Evolutionary conservation across 208 protist species (phyloP), one percentile per base, ranked within the genome.

Genomic region (Trypanosoma mega): DNA sequence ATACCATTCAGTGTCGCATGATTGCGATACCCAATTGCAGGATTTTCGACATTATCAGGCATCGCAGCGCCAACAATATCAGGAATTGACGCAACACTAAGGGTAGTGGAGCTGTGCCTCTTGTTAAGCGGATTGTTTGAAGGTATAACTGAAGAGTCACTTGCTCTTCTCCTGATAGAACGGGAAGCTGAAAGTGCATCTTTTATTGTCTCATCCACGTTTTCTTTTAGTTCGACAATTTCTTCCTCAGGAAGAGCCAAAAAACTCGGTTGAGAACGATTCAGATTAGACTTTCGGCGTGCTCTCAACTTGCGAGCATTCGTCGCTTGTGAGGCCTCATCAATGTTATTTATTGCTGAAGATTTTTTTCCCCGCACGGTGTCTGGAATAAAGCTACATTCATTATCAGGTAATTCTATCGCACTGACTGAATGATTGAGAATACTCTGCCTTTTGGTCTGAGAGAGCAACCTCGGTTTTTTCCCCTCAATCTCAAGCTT

Each of bases 391-490:
- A 62, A 43, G 41, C 33, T 56, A 14, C 9, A 44, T 36, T 5
- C 23, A 21, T 55, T 0, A 20, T 62, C 63, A 27, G 63, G 63
- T 45, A 69, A 26, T 16, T 57, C 11, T 18, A 41, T 36, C 18
- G 57, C 20, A 39, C 29, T 48, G 7, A 20, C 12, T 9, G 26
- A 41, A 9, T 46, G 12, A 23, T 37, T 49, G 2, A 48, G 36
- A 2, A 0, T 1, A 18, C 29, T 31, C 2, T 47, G 26, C 48
- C 36, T 2, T 34, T n/a, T 43, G n/a, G 0, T 29, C 24, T 11
- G 24, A 41, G 20, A 18, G 5, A n/a, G n/a, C n/a, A n/a, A n/a
- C n/a, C n/a, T n/a, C n/a, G n/a, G n/a, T n/a, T n/a, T n/a, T n/a
- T n/a, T n/a, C n/a, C n/a, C n/a, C n/a, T n/a, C n/a, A n/a, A n/a